These are phyloP conservation scores for Sextonia rubra DNA, from an alignment of 164 flowering plant species.

Conservation along the genomic window DNA sequence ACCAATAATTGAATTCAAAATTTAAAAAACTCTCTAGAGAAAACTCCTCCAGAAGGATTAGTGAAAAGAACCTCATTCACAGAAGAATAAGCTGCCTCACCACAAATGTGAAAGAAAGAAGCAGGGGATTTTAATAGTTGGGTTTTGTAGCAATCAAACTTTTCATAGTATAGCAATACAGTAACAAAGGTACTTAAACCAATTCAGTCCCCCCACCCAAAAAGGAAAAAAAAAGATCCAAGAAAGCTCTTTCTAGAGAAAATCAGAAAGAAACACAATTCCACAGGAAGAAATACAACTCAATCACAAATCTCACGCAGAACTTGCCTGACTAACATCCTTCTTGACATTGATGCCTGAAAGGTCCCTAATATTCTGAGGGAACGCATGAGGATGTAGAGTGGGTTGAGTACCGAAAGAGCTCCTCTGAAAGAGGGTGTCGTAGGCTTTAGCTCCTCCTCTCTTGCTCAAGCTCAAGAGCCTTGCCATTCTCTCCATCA, in stretches of 20 bases:
- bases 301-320: background rate
- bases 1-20: too few species aligned
- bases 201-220: too few species aligned
- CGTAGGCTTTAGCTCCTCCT: slow-evolving; percentile 4
- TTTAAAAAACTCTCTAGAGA: too few species aligned
- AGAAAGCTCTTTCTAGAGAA: background rate
- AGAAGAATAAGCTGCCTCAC: too few species aligned
- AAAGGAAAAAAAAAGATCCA: background rate
- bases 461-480: slow-evolving; percentile 10
- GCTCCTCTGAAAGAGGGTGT: background rate
- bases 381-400: background rate
- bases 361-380: background rate
- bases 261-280: background rate
- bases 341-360: slow-evolving; percentile 7
- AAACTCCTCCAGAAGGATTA: too few species aligned
- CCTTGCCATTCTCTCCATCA: slow-evolving; percentile 4
- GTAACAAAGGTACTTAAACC: too few species aligned
- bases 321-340: slow-evolving; percentile 10
- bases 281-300: background rate
- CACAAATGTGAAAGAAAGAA: too few species aligned
- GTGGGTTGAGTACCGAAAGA: background rate
- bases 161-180: too few species aligned
- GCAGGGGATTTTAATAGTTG: too few species aligned
- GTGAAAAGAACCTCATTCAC: too few species aligned
- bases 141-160: too few species aligned